phyloP scores from a whole-genome alignment of 202 grass and related monocot genomes.

The Musa balbisiana region DNA sequence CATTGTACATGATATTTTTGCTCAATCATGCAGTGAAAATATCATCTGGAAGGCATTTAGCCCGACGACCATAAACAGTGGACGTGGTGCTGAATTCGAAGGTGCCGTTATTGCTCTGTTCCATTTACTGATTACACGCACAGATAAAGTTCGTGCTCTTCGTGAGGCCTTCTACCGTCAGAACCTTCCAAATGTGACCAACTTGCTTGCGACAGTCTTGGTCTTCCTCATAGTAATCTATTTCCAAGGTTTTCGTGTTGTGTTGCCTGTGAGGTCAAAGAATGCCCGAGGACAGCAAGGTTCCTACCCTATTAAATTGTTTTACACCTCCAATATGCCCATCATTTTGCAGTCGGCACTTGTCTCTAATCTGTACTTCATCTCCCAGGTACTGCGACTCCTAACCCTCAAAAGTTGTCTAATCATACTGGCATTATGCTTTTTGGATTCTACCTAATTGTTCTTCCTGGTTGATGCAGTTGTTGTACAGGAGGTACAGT shows the following conservation, averaged over 20 bases:
- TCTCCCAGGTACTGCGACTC: not conserved
- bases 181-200: conserved; percentile 4
- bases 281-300: not conserved
- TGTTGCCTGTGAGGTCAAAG: not conserved
- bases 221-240: conserved; percentile 1
- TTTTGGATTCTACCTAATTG: too few species aligned
- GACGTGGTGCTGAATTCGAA: conserved; percentile 4
- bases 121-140: conserved; percentile 1
- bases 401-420: not conserved
- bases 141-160: not conserved
- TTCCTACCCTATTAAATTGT: not conserved
- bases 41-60: conserved; percentile 7
- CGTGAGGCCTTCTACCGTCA: not conserved
- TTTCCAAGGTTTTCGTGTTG: conserved; percentile 1
- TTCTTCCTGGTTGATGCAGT: not conserved
- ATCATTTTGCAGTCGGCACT: not conserved
- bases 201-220: conserved; percentile 1
- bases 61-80: not conserved
- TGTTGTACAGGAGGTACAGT: not conserved
- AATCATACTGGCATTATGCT: too few species aligned
- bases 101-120: not conserved
- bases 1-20: not conserved
- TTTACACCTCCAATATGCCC: conserved; percentile 1
- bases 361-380: conserved; percentile 1
- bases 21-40: not conserved